A percentile compares a stretch with the other conserved stretches of the same genome.
Evolutionary conservation across 2,329 filamentous ascomycete genomes (phyloP).

Genomic region (Mariannaea elegans): DNA sequence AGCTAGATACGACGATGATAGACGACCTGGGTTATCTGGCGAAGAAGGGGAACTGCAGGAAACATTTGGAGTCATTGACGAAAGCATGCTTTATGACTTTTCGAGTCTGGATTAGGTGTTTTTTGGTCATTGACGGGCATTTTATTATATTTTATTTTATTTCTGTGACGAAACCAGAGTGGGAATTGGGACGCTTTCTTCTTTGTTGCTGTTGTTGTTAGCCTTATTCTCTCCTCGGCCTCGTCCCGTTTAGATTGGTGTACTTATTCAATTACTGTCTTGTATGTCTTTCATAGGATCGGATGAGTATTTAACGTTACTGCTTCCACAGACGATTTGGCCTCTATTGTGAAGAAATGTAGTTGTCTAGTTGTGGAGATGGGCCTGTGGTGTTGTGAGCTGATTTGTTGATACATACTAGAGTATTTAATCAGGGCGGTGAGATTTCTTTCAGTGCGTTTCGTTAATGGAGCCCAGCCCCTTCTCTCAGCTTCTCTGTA

Average conservation of each 20-base stretch:
- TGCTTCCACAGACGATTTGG: no score
- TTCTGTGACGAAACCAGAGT: slow-evolving; percentile 7
- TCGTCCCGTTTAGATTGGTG: slow-evolving; percentile 5
- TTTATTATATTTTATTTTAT: background rate
- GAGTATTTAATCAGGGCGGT: background rate
- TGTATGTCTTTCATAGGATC: no score
- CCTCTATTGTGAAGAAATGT: no score
- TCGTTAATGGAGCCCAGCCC: no score
- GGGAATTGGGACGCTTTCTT: background rate
- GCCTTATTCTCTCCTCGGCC: background rate
- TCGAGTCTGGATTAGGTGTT: slow-evolving; percentile 18
- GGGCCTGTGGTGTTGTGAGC: background rate
- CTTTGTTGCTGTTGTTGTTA: background rate
- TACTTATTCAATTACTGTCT: background rate
- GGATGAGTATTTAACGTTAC: no score
- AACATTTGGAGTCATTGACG: slow-evolving; percentile 10
- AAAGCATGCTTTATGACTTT: slow-evolving; percentile 13
- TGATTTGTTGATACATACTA: background rate
- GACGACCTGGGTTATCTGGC: slow-evolving; percentile 3
- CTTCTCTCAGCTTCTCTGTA: no score
- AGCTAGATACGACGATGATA: background rate
- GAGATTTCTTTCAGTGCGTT: no score
- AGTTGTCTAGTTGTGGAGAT: background rate
- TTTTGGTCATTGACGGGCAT: slow-evolving; percentile 7
- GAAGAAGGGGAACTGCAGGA: background rate